Evolutionary conservation across 176 grass and related monocot genomes (phyloP).

Genomic region (Musa schizocarpa): DNA sequence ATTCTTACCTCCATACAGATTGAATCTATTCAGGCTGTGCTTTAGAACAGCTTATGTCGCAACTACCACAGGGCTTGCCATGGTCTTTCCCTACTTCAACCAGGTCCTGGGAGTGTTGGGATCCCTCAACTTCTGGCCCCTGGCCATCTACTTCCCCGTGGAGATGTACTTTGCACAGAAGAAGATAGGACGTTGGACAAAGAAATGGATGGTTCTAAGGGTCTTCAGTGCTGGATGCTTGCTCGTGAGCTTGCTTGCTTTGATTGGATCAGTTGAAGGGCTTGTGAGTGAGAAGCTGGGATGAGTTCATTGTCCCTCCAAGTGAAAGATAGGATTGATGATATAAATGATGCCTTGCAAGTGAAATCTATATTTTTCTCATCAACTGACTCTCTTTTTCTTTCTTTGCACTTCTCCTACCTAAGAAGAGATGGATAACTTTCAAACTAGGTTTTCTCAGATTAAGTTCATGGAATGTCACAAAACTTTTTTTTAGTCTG

Average conservation of each 20-base stretch:
- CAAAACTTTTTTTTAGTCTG: no score
- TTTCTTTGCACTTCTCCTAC: no score
- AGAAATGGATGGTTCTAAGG: conserved; percentile 40
- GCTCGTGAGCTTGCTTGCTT: conserved; percentile 37
- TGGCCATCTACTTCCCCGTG: conserved; percentile 69
- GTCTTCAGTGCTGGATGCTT: conserved; percentile 41
- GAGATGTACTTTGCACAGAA: conserved; percentile 67
- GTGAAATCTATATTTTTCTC: not conserved
- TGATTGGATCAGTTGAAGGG: conserved; percentile 54
- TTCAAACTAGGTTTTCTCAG: no score
- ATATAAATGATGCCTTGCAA: not conserved
- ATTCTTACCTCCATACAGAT: conserved; percentile 9
- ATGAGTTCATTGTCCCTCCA: not conserved
- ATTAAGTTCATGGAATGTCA: no score
- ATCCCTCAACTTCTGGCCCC: conserved; percentile 58
- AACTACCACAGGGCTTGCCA: conserved; percentile 47
- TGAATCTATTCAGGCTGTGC: conserved; percentile 43
- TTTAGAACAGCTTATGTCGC: conserved; percentile 52
- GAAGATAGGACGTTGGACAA: conserved; percentile 42
- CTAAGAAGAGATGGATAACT: no score
- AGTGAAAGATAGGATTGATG: no score
- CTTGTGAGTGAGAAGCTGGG: conserved; percentile 29
- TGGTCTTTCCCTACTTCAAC: conserved; percentile 82
- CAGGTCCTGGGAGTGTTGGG: conserved; percentile 58
- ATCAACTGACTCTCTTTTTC: not conserved